Percentiles rank a stretch among this genome's conserved stretches.
phyloP scores from a whole-genome alignment of 1,284 basidiomycete species.

The Violaceomyces palustris region DNA sequence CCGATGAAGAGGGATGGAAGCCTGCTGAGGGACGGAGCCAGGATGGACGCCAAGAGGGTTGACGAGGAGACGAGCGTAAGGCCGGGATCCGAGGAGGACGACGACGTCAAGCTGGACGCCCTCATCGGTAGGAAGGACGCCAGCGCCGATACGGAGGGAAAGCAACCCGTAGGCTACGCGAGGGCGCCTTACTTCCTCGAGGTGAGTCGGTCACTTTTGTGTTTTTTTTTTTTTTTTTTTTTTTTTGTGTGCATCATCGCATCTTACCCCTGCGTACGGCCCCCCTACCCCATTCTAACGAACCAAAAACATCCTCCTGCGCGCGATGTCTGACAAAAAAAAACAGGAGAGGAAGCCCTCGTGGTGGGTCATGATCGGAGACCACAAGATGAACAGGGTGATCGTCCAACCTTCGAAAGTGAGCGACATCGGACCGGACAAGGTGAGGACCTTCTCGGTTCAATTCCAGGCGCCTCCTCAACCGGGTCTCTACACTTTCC shows the following conservation, averaged over 20 bases:
- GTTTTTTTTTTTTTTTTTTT: too few species aligned
- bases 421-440: slow-evolving; percentile 59
- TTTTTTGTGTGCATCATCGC: too few species aligned
- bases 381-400: slow-evolving; percentile 80
- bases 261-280: too few species aligned
- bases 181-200: slow-evolving; percentile 88
- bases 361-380: slow-evolving; percentile 66
- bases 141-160: slow-evolving; percentile 51
- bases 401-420: slow-evolving; percentile 86
- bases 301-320: not conserved
- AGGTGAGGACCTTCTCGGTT: slow-evolving; percentile 77
- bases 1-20: slow-evolving; percentile 56
- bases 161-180: slow-evolving; percentile 61
- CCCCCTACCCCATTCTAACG: too few species aligned
- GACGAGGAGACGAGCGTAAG: slow-evolving; percentile 54
- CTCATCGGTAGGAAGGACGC: slow-evolving; percentile 3
- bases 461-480: slow-evolving; percentile 91
- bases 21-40: slow-evolving; percentile 31
- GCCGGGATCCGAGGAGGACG: slow-evolving; percentile 34
- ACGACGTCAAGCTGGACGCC: slow-evolving; percentile 11
- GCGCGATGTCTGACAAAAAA: too few species aligned
- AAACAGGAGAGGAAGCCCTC: slow-evolving; percentile 46
- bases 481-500: slow-evolving; percentile 82
- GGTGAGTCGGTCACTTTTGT: too few species aligned
- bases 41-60: slow-evolving; percentile 27